Conservation (phyloP, 2,329 filamentous ascomycete genomes). For the Ilyonectria destructans region DNA sequence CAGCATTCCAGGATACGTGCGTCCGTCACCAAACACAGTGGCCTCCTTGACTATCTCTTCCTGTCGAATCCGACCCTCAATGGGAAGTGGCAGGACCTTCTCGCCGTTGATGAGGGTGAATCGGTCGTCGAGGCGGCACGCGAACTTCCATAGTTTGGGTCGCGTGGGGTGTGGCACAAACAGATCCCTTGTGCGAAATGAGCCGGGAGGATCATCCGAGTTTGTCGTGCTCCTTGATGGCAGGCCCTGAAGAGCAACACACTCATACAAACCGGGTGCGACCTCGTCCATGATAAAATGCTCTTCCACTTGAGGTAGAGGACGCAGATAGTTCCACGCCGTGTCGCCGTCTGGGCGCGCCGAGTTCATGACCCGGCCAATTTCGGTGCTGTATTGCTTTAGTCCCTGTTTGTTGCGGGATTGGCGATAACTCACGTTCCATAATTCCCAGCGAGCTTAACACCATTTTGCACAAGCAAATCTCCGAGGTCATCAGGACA, state of each 20-base stretch:
- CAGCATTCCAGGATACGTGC: constrained; percentile 67
- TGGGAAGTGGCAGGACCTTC: constrained; percentile 63
- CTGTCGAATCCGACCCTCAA: constrained; percentile 70
- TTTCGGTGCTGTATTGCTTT: constrained; percentile 42
- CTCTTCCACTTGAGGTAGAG: constrained; percentile 48
- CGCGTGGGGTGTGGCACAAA: constrained; percentile 61
- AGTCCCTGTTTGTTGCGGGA: constrained; percentile 1
- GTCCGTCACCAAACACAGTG: constrained; percentile 71
- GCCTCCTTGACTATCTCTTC: constrained; percentile 69
- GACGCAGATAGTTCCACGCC: constrained; percentile 53
- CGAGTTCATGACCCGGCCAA: constrained; percentile 49
- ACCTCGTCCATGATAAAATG: constrained; percentile 51
- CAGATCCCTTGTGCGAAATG: constrained; percentile 62
- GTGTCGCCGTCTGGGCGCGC: constrained; percentile 46
- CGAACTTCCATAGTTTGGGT: constrained; percentile 62
- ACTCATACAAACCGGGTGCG: constrained; percentile 54
- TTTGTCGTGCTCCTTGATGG: constrained; percentile 54
- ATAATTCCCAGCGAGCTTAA: constrained; percentile 71
- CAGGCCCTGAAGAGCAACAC: constrained; percentile 56
- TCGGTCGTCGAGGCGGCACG: constrained; percentile 62
- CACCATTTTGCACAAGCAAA: constrained; percentile 65
- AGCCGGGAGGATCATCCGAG: constrained; percentile 61
- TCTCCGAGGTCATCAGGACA: constrained; percentile 75
- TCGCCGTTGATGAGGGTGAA: constrained; percentile 65
- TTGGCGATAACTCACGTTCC: constrained; percentile 61